A percentile compares a stretch with the other conserved stretches of the same genome.
phyloP scores from a whole-genome alignment of 1,284 basidiomycete species.

The Uromyces viciae-fabae region DNA sequence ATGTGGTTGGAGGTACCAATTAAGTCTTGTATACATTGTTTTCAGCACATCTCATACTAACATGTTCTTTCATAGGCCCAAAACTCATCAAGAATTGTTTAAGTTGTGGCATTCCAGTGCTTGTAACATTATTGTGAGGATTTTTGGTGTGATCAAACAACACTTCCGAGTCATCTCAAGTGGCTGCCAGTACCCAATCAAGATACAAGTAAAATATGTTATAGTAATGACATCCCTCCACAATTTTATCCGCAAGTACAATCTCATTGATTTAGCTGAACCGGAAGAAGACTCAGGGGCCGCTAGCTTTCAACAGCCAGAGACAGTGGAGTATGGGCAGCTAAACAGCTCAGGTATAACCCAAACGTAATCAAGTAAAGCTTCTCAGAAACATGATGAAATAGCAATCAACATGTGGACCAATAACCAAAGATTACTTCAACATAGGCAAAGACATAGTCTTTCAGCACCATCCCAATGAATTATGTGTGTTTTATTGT shows the following conservation, averaged over 20 bases:
- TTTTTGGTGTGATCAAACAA: too few relatives aligned
- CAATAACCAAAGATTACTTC: neutral
- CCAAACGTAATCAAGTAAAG: neutral
- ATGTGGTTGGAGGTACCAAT: neutral
- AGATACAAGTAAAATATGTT: neutral
- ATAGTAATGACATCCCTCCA: conserved; percentile 7
- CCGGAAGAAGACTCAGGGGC: too few relatives aligned
- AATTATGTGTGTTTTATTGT: neutral
- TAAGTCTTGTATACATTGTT: neutral
- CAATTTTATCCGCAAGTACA: neutral
- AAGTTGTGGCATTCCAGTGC: too few relatives aligned
- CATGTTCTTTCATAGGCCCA: too few relatives aligned
- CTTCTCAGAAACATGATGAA: neutral
- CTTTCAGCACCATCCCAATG: too few relatives aligned
- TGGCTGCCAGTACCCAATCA: too few relatives aligned
- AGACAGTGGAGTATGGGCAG: neutral
- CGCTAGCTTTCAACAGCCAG: neutral
- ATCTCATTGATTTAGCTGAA: neutral
- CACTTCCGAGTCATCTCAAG: too few relatives aligned
- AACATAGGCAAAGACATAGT: neutral
- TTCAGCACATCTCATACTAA: too few relatives aligned
- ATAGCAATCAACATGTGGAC: conserved; percentile 14
- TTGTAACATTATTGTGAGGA: too few relatives aligned
- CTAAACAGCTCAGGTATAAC: neutral
- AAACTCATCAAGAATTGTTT: too few relatives aligned